Conservation (phyloP, 1,139 yeast genomes). For the Wickerhamiella pararugosa region DNA sequence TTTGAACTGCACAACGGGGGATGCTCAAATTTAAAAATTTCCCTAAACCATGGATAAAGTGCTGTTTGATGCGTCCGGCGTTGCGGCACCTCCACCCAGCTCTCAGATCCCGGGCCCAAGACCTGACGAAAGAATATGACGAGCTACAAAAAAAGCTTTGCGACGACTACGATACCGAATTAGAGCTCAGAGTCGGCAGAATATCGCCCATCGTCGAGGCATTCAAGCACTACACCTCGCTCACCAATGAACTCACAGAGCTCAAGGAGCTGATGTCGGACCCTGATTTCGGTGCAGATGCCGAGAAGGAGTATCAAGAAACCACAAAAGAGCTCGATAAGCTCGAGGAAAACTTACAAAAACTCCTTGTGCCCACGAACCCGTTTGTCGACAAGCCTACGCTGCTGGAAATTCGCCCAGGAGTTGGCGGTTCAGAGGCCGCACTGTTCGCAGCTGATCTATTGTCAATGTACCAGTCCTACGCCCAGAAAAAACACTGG, state of each 20-base stretch:
- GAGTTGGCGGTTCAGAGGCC: slow-evolving; percentile 95
- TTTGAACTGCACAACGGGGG: background rate
- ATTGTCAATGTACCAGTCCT: slow-evolving; percentile 64
- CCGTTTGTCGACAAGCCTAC: slow-evolving; percentile 68
- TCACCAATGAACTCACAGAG: slow-evolving; percentile 27
- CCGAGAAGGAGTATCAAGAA: slow-evolving; percentile 24
- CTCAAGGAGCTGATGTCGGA: slow-evolving; percentile 25
- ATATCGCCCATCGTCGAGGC: slow-evolving; percentile 38
- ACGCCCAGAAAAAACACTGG: slow-evolving; percentile 57
- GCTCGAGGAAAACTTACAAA: slow-evolving; percentile 30
- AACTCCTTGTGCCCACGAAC: slow-evolving; percentile 56
- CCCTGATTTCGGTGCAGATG: slow-evolving; percentile 30
- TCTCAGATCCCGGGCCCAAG: slow-evolving; percentile 45
- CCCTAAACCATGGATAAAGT: background rate
- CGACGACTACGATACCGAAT: slow-evolving; percentile 38
- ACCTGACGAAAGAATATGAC: slow-evolving; percentile 36
- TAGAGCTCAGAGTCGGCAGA: slow-evolving; percentile 42
- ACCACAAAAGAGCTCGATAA: slow-evolving; percentile 19
- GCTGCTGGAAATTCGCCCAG: slow-evolving; percentile 76
- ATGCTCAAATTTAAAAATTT: background rate
- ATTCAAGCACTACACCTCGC: slow-evolving; percentile 37
- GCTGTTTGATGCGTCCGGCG: background rate
- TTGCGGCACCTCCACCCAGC: slow-evolving; percentile 35
- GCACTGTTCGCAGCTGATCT: slow-evolving; percentile 71
- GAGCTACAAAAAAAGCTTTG: slow-evolving; percentile 36